These are phyloP conservation scores for Cicer yamashitae DNA, from an alignment of 306 rosid species.

Conservation along the genomic window DNA sequence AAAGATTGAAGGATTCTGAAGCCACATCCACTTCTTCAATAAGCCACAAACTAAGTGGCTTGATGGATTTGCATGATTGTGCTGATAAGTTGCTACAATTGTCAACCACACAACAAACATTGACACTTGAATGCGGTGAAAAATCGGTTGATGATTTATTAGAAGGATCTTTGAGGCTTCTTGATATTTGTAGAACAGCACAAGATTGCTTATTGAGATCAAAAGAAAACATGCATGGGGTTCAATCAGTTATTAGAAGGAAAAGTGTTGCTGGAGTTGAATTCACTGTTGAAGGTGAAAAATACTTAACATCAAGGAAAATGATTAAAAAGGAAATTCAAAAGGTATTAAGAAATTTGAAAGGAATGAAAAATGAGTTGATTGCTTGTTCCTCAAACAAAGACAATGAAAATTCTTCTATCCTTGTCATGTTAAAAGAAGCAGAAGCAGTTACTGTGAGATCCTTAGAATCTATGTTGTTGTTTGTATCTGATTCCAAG, in stretches of 20 bases:
- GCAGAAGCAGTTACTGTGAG: slow-evolving; percentile 50
- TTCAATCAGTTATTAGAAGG: slow-evolving; percentile 45
- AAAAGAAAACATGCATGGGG: slow-evolving; percentile 44
- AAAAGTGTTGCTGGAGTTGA: slow-evolving; percentile 32
- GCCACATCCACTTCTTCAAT: slow-evolving; percentile 30
- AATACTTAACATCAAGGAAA: slow-evolving; percentile 48
- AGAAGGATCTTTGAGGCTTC: slow-evolving; percentile 44
- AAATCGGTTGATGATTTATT: slow-evolving; percentile 34
- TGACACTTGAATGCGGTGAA: slow-evolving; percentile 7
- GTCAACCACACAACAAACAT: slow-evolving; percentile 38
- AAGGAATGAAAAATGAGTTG: slow-evolving; percentile 34
- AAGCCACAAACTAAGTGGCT: slow-evolving; percentile 35
- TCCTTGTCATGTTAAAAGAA: slow-evolving; percentile 44
- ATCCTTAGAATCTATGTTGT: slow-evolving; percentile 46
- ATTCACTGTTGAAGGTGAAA: slow-evolving; percentile 41
- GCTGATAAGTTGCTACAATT: slow-evolving; percentile 49
- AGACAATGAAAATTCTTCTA: slow-evolving; percentile 20
- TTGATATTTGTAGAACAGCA: slow-evolving; percentile 47
- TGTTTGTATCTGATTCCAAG: slow-evolving; percentile 42
- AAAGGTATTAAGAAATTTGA: slow-evolving; percentile 46
- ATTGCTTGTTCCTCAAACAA: slow-evolving; percentile 32
- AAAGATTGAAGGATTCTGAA: slow-evolving; percentile 49
- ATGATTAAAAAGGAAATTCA: slow-evolving; percentile 35
- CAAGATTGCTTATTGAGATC: slow-evolving; percentile 46
- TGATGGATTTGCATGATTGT: slow-evolving; percentile 47